Conservation (phyloP, 1,284 basidiomycete species). For the Ustilago nuda region DNA sequence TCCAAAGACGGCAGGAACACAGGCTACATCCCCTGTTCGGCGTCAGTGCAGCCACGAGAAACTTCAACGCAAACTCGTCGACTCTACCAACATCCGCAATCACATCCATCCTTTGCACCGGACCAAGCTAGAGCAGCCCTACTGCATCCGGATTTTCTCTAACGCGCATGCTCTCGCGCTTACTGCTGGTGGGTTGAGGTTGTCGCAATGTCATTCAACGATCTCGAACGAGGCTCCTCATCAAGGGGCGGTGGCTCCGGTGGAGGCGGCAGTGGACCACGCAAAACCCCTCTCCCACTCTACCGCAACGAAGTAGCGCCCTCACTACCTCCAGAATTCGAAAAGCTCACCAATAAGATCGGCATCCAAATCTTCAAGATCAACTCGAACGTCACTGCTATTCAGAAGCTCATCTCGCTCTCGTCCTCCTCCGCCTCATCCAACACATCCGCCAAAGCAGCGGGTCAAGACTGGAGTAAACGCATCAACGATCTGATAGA, state of each 20-base stretch:
- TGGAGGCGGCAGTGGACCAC: constrained; percentile 28
- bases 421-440: constrained; percentile 11
- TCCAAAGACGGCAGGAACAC: no score
- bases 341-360: constrained; percentile 82
- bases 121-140: background rate
- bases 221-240: constrained; percentile 70
- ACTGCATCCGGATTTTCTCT: background rate
- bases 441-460: constrained; percentile 22
- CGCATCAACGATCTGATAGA: constrained; percentile 81
- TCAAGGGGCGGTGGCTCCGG: constrained; percentile 21
- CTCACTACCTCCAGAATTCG: constrained; percentile 72
- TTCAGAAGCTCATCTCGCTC: constrained; percentile 90
- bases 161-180: no score
- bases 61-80: background rate
- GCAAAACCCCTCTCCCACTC: constrained; percentile 51
- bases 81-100: background rate
- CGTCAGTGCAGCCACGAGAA: background rate
- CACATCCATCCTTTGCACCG: background rate
- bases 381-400: constrained; percentile 94
- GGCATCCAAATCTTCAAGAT: constrained; percentile 98
- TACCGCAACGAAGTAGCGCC: constrained; percentile 38
- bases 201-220: constrained; percentile 72
- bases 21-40: no score
- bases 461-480: constrained; percentile 75
- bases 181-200: background rate